A percentile compares a stretch with the other conserved stretches of the same genome.
Conservation (phyloP, 177 flowering plant species). For the Vitis hybrid region DNA sequence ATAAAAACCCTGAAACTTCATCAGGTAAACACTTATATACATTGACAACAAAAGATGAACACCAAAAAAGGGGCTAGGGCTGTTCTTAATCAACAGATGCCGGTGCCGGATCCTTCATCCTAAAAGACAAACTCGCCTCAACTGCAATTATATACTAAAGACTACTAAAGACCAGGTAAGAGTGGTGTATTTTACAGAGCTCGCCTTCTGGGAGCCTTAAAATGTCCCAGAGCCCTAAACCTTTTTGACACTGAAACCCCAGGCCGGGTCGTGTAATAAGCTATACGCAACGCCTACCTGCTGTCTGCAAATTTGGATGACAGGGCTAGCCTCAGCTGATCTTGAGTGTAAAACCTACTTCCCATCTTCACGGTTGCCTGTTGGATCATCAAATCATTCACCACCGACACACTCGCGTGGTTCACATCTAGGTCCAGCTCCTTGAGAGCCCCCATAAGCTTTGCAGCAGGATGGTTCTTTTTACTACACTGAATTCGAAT, state of each 20-base stretch:
- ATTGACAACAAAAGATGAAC: neutral
- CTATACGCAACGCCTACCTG: slow-evolving; percentile 9
- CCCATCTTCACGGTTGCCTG: slow-evolving; percentile 89
- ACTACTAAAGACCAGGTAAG: neutral
- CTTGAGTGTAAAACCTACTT: slow-evolving; percentile 61
- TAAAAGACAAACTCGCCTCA: neutral
- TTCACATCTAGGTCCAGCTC: slow-evolving; percentile 80
- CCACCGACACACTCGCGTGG: slow-evolving; percentile 92
- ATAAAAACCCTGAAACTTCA: neutral
- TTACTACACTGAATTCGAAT: slow-evolving; percentile 67
- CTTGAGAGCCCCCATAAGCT: slow-evolving; percentile 80
- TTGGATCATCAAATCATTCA: slow-evolving; percentile 93
- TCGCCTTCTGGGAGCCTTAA: slow-evolving; percentile 17
- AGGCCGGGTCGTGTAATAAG: no score
- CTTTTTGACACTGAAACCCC: neutral
- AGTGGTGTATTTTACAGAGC: slow-evolving; percentile 11
- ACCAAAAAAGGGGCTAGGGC: neutral
- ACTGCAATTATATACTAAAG: neutral
- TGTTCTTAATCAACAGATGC: slow-evolving; percentile 6
- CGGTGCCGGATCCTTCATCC: no score
- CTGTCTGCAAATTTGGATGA: slow-evolving; percentile 42
- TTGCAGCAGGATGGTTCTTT: slow-evolving; percentile 91
- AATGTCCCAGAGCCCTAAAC: slow-evolving; percentile 18
- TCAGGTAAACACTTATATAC: slow-evolving; percentile 8
- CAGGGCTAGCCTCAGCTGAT: slow-evolving; percentile 69